phyloP scores from a whole-genome alignment of 306 rosid genomes.

The Sicyos baderoa region DNA sequence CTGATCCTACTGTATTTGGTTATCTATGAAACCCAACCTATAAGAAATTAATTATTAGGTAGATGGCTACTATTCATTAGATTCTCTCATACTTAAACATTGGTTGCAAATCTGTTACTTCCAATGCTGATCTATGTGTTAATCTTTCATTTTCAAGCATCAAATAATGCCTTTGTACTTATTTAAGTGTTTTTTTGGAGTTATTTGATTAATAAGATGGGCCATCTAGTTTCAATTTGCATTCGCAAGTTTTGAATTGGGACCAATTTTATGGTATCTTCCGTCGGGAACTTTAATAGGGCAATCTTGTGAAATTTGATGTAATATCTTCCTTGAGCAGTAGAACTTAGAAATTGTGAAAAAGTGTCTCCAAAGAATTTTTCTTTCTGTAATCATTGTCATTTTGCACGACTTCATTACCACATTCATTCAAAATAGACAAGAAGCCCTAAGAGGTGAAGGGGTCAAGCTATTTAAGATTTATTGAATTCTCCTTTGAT shows the following conservation, averaged over 20 bases:
- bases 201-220: background rate
- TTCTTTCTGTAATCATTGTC: background rate
- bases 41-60: too few relatives aligned
- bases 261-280: background rate
- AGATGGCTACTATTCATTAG: too few relatives aligned
- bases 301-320: background rate
- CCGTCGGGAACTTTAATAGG: background rate
- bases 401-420: background rate
- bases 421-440: too few relatives aligned
- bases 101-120: too few relatives aligned
- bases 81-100: too few relatives aligned
- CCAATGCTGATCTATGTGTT: background rate
- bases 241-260: background rate
- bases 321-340: background rate
- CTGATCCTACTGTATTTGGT: too few relatives aligned
- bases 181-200: background rate
- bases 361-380: background rate
- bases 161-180: background rate
- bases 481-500: too few relatives aligned
- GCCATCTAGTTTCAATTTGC: background rate
- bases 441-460: too few relatives aligned
- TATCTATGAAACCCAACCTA: too few relatives aligned
- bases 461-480: too few relatives aligned
- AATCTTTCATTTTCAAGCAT: background rate
- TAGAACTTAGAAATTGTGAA: conserved; percentile 2